Conservation (phyloP, 2,329 filamentous ascomycete genomes). For the Fusarium protoensiforme region DNA sequence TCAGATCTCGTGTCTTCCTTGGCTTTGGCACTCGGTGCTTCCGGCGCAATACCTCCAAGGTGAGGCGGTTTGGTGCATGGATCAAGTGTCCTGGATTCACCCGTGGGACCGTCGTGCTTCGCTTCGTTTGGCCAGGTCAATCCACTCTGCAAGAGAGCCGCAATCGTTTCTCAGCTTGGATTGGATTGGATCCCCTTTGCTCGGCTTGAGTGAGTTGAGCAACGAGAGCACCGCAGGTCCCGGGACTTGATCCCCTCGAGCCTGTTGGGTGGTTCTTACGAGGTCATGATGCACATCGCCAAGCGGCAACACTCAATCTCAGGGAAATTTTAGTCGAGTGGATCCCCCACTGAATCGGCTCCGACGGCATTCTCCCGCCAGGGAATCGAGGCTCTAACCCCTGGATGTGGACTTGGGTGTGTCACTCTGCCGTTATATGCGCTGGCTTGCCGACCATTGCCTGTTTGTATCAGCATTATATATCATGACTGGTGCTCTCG, state of each 20-base stretch:
- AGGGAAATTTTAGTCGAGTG: slow-evolving; percentile 46
- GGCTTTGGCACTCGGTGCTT: slow-evolving; percentile 40
- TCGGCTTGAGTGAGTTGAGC: slow-evolving; percentile 18
- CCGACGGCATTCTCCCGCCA: slow-evolving; percentile 43
- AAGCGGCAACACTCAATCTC: slow-evolving; percentile 47
- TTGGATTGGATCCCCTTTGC: slow-evolving; percentile 16
- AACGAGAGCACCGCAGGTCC: slow-evolving; percentile 1
- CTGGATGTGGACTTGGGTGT: slow-evolving; percentile 40
- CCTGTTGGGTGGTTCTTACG: slow-evolving; percentile 26
- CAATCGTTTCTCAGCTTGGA: slow-evolving; percentile 11
- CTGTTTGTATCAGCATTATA: slow-evolving; percentile 38
- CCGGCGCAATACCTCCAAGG: slow-evolving; percentile 41
- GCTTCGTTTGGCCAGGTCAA: not conserved
- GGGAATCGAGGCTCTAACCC: slow-evolving; percentile 42
- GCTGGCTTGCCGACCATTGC: slow-evolving; percentile 29
- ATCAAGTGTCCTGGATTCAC: slow-evolving; percentile 43
- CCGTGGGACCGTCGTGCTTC: slow-evolving; percentile 34
- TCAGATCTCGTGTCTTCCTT: slow-evolving; percentile 36
- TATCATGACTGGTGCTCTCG: slow-evolving; percentile 38
- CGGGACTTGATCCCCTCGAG: slow-evolving; percentile 3
- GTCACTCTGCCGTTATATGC: slow-evolving; percentile 37
- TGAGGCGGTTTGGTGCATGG: slow-evolving; percentile 46
- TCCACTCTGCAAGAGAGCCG: slow-evolving; percentile 18
- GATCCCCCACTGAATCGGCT: slow-evolving; percentile 44
- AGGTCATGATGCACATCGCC: slow-evolving; percentile 46